Base-by-base conservation (phyloP, 306 rosid species). In the Dryas alaskensis region DNA sequence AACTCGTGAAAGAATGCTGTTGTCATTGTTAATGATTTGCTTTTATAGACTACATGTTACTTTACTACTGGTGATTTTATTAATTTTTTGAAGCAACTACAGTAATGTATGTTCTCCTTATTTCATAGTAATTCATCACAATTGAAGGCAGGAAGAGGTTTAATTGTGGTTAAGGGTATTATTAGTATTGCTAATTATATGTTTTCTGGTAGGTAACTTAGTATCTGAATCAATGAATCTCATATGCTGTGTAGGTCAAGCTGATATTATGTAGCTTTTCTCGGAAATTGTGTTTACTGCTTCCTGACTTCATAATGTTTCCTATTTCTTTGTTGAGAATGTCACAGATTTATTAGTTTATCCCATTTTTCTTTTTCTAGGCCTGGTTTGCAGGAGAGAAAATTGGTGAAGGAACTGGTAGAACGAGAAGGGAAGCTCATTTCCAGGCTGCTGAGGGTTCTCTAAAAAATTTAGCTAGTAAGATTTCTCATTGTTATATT, bases 391-490 rank as follows among this genome's bases (percentile, higher is more conserved):
- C 91, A 4, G 98, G 99, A 45, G 89, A 87, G 75, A 95, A 90
- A 88, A 63, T 89, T 76, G 98, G 99, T 64, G 90, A 85, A 74
- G 98, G 98, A 74, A 77, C 83, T 68, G 98, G 97, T 59, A 86
- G 84, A 85, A 90, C 97, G 45, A 92, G 98, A 85, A 87, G 91
- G 86, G 97, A 87, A 80, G 98, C 98, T 53, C 98, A 90, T 63
- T 84, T 79, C 37, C 90, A 73, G 81, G 97, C 98, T 81, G 96
- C 96, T 13, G 96, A 92, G 81, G 80, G 83, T 72, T 90, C 98
- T 79, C 89, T 95, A 45, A 92, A 86, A 83, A 83, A 90, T 44
- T 87, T 95, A 84, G 99, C 98, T 46, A 88, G 99, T 95, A 86
- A 60, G 86, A 47, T 75, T 17, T 76, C 72, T 12, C 52, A 13